Evolutionary conservation across 2,329 filamentous ascomycete genomes (phyloP).

Genomic region (Hysterium pulicare): DNA sequence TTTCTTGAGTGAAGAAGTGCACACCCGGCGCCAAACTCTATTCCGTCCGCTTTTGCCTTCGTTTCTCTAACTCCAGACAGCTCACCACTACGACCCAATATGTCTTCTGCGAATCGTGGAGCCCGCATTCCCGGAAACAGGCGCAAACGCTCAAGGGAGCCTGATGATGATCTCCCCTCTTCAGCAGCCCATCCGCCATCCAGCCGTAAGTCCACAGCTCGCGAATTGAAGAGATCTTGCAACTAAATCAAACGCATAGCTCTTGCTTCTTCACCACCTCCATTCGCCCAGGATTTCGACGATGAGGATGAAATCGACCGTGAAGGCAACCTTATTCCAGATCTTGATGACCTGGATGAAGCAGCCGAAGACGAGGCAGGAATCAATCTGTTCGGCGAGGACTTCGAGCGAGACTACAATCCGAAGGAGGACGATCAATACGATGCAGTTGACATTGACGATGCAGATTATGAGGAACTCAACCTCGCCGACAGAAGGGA

Average conservation of each 20-base stretch:
- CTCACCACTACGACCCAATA: slow-evolving; percentile 77
- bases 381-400: slow-evolving; percentile 68
- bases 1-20: background rate
- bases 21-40: slow-evolving; percentile 1
- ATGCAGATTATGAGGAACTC: slow-evolving; percentile 72
- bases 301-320: slow-evolving; percentile 71
- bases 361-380: slow-evolving; percentile 67
- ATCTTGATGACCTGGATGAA: slow-evolving; percentile 66
- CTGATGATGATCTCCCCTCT: slow-evolving; percentile 58
- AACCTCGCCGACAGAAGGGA: slow-evolving; percentile 63
- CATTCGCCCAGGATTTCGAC: slow-evolving; percentile 65
- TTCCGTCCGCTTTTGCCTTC: slow-evolving; percentile 16
- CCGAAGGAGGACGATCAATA: slow-evolving; percentile 58
- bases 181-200: slow-evolving; percentile 58
- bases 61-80: slow-evolving; percentile 44
- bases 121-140: slow-evolving; percentile 49
- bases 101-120: slow-evolving; percentile 80
- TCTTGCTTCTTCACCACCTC: slow-evolving; percentile 59
- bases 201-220: slow-evolving; percentile 52
- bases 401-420: slow-evolving; percentile 62
- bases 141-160: slow-evolving; percentile 64
- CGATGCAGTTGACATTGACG: slow-evolving; percentile 69
- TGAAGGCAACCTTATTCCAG: slow-evolving; percentile 62
- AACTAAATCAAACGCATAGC: slow-evolving; percentile 31
- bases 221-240: background rate